phyloP scores from a whole-genome alignment of 2,329 filamentous ascomycete species.

The Cryphonectria nitschkei region DNA sequence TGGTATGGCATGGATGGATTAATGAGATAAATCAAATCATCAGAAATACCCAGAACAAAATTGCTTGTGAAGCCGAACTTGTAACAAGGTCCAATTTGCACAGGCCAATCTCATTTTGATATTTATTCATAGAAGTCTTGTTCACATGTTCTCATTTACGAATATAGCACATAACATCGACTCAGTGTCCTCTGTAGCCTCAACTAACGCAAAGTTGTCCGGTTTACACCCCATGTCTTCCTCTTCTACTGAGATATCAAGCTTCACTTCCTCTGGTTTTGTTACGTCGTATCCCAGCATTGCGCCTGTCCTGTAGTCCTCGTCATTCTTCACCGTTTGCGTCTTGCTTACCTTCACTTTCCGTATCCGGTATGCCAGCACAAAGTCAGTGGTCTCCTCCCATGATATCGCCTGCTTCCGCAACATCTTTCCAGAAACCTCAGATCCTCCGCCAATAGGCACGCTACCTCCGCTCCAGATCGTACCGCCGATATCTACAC shows the following conservation, averaged over 20 bases:
- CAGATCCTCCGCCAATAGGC: not conserved
- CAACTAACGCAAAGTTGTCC: too few species aligned
- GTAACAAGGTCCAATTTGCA: too few species aligned
- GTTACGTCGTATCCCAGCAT: not conserved
- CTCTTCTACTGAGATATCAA: not conserved
- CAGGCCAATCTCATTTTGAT: too few species aligned
- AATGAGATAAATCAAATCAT: too few species aligned
- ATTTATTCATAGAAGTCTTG: too few species aligned
- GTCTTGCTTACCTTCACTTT: not conserved
- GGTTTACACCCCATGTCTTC: not conserved
- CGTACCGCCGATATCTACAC: not conserved
- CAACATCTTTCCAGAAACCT: not conserved
- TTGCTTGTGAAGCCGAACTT: too few species aligned
- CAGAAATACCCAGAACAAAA: too few species aligned
- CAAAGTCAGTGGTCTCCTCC: not conserved
- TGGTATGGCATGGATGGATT: too few species aligned
- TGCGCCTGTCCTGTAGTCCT: not conserved
- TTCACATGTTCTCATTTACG: too few species aligned
- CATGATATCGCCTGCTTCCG: not conserved
- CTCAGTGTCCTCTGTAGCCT: too few species aligned
- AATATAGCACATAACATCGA: too few species aligned
- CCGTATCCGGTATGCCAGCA: not conserved
- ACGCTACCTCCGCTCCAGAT: not conserved
- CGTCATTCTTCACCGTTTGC: not conserved
- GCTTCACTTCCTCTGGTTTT: not conserved